A percentile compares a stretch with the other conserved stretches of the same genome.
Evolutionary conservation across 768 basidiomycete species (phyloP).

Genomic region (Tulasnella sp.): DNA sequence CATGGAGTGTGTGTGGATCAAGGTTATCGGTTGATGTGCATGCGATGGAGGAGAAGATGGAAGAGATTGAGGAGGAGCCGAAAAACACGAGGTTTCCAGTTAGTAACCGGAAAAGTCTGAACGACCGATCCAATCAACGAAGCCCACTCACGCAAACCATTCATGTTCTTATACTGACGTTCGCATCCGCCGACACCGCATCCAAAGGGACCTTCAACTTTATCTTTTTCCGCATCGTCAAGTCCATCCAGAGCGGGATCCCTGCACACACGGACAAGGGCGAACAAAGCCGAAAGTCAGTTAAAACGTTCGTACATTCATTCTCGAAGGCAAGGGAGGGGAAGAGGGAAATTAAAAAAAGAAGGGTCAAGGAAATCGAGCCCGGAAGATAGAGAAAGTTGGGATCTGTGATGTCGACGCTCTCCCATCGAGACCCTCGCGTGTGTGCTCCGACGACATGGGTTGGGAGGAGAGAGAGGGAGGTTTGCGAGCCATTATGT

Average conservation of each 20-base stretch:
- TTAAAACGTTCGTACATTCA: conserved; percentile 34
- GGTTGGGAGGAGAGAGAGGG: too few species aligned
- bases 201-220: conserved; percentile 72
- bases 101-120: too few species aligned
- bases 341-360: background rate
- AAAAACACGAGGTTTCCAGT: too few species aligned
- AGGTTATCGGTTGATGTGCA: too few species aligned
- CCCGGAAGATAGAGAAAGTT: background rate
- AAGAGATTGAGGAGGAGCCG: too few species aligned
- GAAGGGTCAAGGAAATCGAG: background rate
- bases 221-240: conserved; percentile 72
- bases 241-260: conserved; percentile 29
- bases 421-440: conserved; percentile 1
- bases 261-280: background rate
- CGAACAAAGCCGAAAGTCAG: conserved; percentile 7
- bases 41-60: too few species aligned
- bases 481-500: background rate
- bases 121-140: too few species aligned
- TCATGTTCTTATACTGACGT: conserved; percentile 97
- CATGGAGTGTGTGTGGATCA: too few species aligned
- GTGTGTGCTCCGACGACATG: background rate
- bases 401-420: background rate
- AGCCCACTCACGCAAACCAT: conserved; percentile 56
- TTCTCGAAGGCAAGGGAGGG: too few species aligned
- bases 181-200: conserved; percentile 66